Percentiles rank a stretch among this genome's conserved stretches.
Conservation (phyloP, 1,284 basidiomycete genomes). For the Cryptococcus floricola region DNA sequence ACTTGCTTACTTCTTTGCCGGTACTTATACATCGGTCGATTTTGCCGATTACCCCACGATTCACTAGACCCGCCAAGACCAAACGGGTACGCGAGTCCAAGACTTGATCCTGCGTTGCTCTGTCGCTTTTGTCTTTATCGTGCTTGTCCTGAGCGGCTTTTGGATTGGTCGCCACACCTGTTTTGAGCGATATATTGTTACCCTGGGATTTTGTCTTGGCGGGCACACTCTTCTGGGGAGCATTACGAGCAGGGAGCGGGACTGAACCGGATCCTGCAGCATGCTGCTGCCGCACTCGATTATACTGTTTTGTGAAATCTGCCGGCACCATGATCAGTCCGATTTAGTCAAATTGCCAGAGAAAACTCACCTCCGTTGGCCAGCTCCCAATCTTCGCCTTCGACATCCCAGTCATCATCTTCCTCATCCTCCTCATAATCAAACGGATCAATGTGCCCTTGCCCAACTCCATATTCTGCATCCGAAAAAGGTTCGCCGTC, state of each 20-base stretch:
- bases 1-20: constrained; percentile 75
- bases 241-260: constrained; percentile 16
- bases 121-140: constrained; percentile 90
- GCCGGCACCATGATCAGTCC: constrained; percentile 2
- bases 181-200: constrained; percentile 52
- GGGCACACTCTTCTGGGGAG: constrained; percentile 26
- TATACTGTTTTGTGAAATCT: constrained; percentile 98
- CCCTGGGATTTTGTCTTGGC: constrained; percentile 39
- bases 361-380: constrained; percentile 56
- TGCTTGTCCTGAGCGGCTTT: constrained; percentile 82
- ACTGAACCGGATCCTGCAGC: constrained; percentile 19
- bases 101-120: constrained; percentile 91
- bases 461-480: constrained; percentile 2
- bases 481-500: constrained; percentile 10
- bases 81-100: constrained; percentile 84
- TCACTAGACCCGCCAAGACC: constrained; percentile 90
- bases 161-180: constrained; percentile 73
- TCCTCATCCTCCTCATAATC: constrained; percentile 24
- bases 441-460: neutral
- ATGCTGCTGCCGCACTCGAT: constrained; percentile 75
- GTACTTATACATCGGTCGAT: constrained; percentile 93
- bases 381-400: constrained; percentile 90
- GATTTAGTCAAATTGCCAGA: too few relatives aligned
- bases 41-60: constrained; percentile 74
- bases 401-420: constrained; percentile 55